Evolutionary conservation across 257 asterid genomes (phyloP), one percentile per base, ranked within the genome.

Genomic region (Henckelia pumila): DNA sequence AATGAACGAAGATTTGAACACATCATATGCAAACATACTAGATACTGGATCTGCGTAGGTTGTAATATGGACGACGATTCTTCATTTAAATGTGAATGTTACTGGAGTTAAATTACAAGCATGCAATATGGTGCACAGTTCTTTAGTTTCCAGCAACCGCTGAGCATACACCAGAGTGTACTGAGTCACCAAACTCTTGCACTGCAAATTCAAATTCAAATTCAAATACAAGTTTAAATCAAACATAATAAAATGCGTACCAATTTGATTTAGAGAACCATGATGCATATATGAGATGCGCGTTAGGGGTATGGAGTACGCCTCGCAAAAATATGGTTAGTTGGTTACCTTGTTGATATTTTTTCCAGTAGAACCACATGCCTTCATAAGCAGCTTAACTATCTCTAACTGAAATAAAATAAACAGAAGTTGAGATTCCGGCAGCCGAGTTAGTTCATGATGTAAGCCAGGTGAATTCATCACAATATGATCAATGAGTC

Each of bases 181-280:
- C 81, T 91, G 93, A 25, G 89, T 83, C 16, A 91, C 98, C 63
- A 94, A 56, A 77, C 76, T 85, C 93, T 94, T 91, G 56, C 99
- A 94, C 99, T 94, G 91, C 78, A 74, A 72, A 3, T 78, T 21
- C 1, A 56, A 37, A 62, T 8, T 26, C 9, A 60, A 9, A n/a
- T n/a, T n/a, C 78, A 74, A 72, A 3, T 78, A 19, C 1, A 56
- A 37, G 59, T 8, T 26, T 7, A 60, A 9, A 35, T 26, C 9
- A 60, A 63, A 70, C 47, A 29, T 55, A 30, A 69, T 32, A 63
- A 26, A 22, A 59, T 37, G 19, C 56, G 25, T 26, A 35, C 9
- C 8, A 37, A 40, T 14, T 13, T 40, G 7, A 14, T 13, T 44
- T 14, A 44, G 49, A 37, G 49, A 37, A 2, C 3, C 16, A 37